Evolutionary conservation across 352 stramenopile genomes (phyloP).

Genomic region (Pythium scleroteichum): DNA sequence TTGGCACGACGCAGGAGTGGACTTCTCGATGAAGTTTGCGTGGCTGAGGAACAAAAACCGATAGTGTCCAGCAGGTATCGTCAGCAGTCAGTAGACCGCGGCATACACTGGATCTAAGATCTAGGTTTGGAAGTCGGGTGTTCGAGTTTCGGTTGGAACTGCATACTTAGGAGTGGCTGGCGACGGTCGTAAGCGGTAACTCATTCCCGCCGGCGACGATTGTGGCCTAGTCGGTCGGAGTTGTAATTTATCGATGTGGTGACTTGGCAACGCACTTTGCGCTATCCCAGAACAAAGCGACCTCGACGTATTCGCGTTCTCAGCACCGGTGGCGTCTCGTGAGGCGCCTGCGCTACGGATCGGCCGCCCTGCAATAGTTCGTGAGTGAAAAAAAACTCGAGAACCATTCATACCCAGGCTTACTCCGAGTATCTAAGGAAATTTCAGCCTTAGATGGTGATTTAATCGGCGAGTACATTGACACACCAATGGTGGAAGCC

Average conservation of each 20-base stretch:
- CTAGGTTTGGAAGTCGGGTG: background rate
- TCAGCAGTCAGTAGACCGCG: too few relatives aligned
- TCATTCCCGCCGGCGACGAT: slow-evolving; percentile 40
- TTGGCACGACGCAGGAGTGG: background rate
- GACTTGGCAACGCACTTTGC: background rate
- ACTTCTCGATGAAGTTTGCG: slow-evolving; percentile 11
- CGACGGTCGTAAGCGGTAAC: slow-evolving; percentile 4
- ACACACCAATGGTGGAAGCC: slow-evolving; percentile 4
- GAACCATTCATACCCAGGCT: background rate
- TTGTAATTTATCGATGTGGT: slow-evolving; percentile 17
- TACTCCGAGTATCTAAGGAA: slow-evolving; percentile 17
- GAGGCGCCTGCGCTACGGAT: slow-evolving; percentile 21
- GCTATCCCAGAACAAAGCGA: background rate
- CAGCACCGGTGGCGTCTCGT: background rate
- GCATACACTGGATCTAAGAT: background rate
- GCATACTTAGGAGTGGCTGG: background rate
- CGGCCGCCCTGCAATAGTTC: slow-evolving; percentile 11
- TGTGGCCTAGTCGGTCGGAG: slow-evolving; percentile 42
- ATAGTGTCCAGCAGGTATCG: too few relatives aligned
- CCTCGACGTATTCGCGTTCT: background rate
- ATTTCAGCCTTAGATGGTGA: slow-evolving; percentile 14
- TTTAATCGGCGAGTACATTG: slow-evolving; percentile 11
- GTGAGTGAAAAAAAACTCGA: slow-evolving; percentile 2
- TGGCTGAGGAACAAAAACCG: background rate
- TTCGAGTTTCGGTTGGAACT: background rate